phyloP scores from a whole-genome alignment of 2,329 filamentous ascomycete genomes.

The Pseudocercospora pini-densiflorae region DNA sequence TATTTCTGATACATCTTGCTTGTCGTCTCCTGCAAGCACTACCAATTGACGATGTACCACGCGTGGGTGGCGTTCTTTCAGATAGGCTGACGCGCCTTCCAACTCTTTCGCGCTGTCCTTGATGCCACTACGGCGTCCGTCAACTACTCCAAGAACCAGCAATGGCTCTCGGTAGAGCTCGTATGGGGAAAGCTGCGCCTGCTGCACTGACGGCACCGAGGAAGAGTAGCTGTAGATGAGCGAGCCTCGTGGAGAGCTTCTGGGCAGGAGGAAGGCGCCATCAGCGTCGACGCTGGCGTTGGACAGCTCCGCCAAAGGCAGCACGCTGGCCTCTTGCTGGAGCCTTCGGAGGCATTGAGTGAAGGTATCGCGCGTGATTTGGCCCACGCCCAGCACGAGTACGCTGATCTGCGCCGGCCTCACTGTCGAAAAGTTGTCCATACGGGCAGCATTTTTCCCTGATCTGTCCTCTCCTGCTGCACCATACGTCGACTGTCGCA shows the following conservation, averaged over 20 bases:
- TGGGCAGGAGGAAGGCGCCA: slow-evolving; percentile 66
- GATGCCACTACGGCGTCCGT: slow-evolving; percentile 67
- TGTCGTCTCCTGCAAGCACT: slow-evolving; percentile 26
- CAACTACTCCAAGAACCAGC: slow-evolving; percentile 81
- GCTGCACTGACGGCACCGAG: slow-evolving; percentile 76
- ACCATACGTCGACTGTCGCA: background rate
- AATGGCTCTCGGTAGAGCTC: slow-evolving; percentile 87
- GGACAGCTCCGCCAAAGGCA: slow-evolving; percentile 31
- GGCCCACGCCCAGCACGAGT: slow-evolving; percentile 83
- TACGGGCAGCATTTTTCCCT: slow-evolving; percentile 25
- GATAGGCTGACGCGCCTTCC: slow-evolving; percentile 32
- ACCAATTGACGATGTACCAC: slow-evolving; percentile 40
- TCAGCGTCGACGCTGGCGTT: slow-evolving; percentile 6
- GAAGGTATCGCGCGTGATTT: slow-evolving; percentile 82
- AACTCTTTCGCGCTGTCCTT: slow-evolving; percentile 50
- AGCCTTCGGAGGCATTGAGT: slow-evolving; percentile 77
- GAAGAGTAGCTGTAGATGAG: slow-evolving; percentile 89
- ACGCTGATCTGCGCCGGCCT: slow-evolving; percentile 89
- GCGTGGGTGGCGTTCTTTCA: slow-evolving; percentile 39
- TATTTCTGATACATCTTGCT: slow-evolving; percentile 17
- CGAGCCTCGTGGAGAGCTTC: slow-evolving; percentile 82
- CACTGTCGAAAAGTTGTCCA: slow-evolving; percentile 85
- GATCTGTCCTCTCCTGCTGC: background rate
- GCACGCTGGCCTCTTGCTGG: slow-evolving; percentile 77
- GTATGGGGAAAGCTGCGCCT: slow-evolving; percentile 82